A percentile compares a stretch with the other conserved stretches of the same genome.
Conservation (phyloP, 2,329 filamentous ascomycete species). For the Xylaria sp. region DNA sequence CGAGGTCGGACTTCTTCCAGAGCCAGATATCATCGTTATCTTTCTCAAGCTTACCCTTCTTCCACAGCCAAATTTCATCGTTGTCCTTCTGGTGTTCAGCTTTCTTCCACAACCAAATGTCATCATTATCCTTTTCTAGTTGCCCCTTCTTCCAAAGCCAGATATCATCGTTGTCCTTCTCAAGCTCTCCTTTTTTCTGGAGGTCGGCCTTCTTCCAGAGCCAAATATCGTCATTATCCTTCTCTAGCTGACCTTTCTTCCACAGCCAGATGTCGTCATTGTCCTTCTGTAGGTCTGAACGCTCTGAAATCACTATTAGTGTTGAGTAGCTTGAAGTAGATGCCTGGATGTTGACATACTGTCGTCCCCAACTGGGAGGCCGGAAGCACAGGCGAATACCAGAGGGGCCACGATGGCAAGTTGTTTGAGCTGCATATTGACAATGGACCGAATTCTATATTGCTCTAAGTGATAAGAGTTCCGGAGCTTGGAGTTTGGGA, state of each 20-base stretch:
- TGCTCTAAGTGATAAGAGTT: neutral
- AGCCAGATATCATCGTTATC: slow-evolving; percentile 39
- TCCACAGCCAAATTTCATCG: slow-evolving; percentile 41
- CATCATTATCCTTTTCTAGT: slow-evolving; percentile 36
- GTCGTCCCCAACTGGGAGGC: slow-evolving; percentile 34
- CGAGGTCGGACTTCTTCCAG: slow-evolving; percentile 36
- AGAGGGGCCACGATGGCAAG: slow-evolving; percentile 37
- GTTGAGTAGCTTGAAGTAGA: neutral
- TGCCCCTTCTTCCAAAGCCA: slow-evolving; percentile 36
- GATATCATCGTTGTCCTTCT: slow-evolving; percentile 28
- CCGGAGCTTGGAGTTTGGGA: neutral
- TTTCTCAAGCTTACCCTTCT: slow-evolving; percentile 47
- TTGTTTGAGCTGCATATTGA: slow-evolving; percentile 41
- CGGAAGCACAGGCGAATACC: slow-evolving; percentile 34
- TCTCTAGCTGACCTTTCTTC: slow-evolving; percentile 35
- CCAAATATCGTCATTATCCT: slow-evolving; percentile 38
- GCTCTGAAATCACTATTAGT: slow-evolving; percentile 28
- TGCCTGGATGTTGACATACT: slow-evolving; percentile 26
- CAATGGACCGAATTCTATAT: neutral
- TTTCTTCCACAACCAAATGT: slow-evolving; percentile 41
- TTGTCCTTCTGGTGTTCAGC: slow-evolving; percentile 30
- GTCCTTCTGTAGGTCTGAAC: slow-evolving; percentile 27
- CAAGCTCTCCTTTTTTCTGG: slow-evolving; percentile 11
- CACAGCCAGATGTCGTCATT: slow-evolving; percentile 32
- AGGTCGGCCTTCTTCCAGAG: slow-evolving; percentile 38